A percentile compares a stretch with the other conserved stretches of the same genome.
Conservation (phyloP, 495 filamentous ascomycete species). For the Neurospora terricola region DNA sequence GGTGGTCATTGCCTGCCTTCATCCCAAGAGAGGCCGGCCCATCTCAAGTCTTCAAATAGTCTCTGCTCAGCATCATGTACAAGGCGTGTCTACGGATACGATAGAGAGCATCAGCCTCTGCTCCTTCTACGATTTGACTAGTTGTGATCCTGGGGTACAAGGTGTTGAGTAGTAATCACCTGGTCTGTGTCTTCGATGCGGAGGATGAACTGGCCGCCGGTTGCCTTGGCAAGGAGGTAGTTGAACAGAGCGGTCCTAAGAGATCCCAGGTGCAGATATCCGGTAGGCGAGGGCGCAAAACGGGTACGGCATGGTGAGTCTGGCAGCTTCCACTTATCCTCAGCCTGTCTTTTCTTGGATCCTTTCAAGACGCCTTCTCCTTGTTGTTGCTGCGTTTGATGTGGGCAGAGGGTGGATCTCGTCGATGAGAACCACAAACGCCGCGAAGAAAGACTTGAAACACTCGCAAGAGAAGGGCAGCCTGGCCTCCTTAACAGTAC, state of each 20-base stretch:
- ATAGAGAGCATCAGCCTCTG: conserved; percentile 7
- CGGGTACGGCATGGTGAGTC: conserved; percentile 69
- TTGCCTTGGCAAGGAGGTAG: conserved; percentile 76
- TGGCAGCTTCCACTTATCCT: conserved; percentile 31
- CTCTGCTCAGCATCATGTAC: conserved; percentile 67
- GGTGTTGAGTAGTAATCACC: conserved; percentile 34
- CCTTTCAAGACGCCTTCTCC: background rate
- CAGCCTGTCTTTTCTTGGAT: background rate
- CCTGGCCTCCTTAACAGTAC: background rate
- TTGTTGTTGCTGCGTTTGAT: background rate
- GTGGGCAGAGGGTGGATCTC: background rate
- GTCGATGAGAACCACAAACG: background rate
- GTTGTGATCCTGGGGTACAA: background rate
- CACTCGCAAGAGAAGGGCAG: background rate
- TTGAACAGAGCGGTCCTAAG: conserved; percentile 88
- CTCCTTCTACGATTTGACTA: background rate
- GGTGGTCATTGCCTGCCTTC: conserved; percentile 46
- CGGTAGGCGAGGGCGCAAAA: conserved; percentile 93
- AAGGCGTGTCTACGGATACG: conserved; percentile 20
- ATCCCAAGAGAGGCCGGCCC: conserved; percentile 89
- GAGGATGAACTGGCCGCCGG: conserved; percentile 85
- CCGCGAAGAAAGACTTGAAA: background rate
- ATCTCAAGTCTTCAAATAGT: conserved; percentile 68
- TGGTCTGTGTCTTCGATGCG: conserved; percentile 94
- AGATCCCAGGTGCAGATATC: conserved; percentile 84